phyloP scores from a whole-genome alignment of 768 basidiomycete genomes.

The Pleurotus cornucopiae region DNA sequence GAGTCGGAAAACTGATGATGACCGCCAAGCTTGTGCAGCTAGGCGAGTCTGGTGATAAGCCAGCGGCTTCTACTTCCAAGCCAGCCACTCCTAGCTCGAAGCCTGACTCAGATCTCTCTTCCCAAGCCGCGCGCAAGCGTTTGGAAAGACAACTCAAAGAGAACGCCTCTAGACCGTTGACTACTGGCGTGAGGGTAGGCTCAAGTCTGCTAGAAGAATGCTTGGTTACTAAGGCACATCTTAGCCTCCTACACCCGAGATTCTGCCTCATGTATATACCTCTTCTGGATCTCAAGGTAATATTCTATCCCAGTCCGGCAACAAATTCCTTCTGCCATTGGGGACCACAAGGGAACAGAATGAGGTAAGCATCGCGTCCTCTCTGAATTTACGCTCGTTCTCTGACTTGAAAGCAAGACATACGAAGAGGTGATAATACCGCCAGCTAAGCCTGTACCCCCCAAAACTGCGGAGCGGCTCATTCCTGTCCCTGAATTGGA shows the following conservation, averaged over 20 bases:
- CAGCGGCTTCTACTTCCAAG: too few species aligned
- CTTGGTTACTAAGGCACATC: background rate
- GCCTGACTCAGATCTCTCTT: conserved; percentile 25
- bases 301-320: conserved; percentile 68
- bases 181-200: conserved; percentile 49
- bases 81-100: background rate
- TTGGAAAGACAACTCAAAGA: conserved; percentile 57
- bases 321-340: conserved; percentile 75
- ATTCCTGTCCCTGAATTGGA: conserved; percentile 74
- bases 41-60: background rate
- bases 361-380: conserved; percentile 45
- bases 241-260: conserved; percentile 52
- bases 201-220: background rate
- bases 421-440: conserved; percentile 91
- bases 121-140: conserved; percentile 49
- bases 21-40: background rate
- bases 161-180: conserved; percentile 66
- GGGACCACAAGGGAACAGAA: conserved; percentile 68
- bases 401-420: conserved; percentile 39
- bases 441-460: conserved; percentile 75
- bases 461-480: conserved; percentile 63
- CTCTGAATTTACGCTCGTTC: background rate
- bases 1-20: conserved; percentile 5
- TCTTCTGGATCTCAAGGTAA: conserved; percentile 60
- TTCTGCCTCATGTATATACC: conserved; percentile 87